These are phyloP conservation scores for Leucosporidium scottii DNA, from an alignment of 768 basidiomycete species.

Conservation along the genomic window DNA sequence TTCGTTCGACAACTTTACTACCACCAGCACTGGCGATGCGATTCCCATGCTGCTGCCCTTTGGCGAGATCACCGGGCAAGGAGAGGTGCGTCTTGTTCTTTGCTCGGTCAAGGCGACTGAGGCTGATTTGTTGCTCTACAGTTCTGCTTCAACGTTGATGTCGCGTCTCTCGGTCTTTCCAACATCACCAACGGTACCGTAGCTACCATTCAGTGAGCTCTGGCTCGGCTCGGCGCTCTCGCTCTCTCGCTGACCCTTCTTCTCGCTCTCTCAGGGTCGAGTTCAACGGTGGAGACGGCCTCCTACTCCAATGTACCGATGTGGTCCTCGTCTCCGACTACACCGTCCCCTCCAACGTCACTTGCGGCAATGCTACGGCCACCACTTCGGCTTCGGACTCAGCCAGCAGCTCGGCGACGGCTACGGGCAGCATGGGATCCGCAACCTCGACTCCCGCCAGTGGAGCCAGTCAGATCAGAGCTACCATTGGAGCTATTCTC, in stretches of 20 bases:
- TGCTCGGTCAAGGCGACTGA: neutral
- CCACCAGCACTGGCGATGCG: constrained; percentile 42
- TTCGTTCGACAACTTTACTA: constrained; percentile 58
- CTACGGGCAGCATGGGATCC: neutral
- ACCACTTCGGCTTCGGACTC: neutral
- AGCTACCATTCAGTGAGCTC: constrained; percentile 56
- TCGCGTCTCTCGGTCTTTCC: constrained; percentile 50
- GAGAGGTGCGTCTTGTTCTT: constrained; percentile 38
- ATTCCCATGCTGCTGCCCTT: constrained; percentile 49
- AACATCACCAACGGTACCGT: constrained; percentile 58
- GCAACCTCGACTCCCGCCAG: neutral
- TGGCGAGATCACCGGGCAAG: constrained; percentile 49
- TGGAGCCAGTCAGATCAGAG: neutral
- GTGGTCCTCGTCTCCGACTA: constrained; percentile 57
- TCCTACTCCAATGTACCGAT: constrained; percentile 73
- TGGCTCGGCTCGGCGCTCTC: too few relatives aligned
- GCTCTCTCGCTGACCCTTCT: neutral
- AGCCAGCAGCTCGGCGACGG: neutral
- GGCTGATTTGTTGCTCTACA: neutral
- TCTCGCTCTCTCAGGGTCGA: constrained; percentile 41
- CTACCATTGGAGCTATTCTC: neutral
- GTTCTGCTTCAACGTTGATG: constrained; percentile 62
- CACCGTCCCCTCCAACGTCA: constrained; percentile 48
- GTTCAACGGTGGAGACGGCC: constrained; percentile 64
- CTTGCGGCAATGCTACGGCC: constrained; percentile 33